phyloP scores from a whole-genome alignment of 345 rosid species.

The Kandelia obovata region DNA sequence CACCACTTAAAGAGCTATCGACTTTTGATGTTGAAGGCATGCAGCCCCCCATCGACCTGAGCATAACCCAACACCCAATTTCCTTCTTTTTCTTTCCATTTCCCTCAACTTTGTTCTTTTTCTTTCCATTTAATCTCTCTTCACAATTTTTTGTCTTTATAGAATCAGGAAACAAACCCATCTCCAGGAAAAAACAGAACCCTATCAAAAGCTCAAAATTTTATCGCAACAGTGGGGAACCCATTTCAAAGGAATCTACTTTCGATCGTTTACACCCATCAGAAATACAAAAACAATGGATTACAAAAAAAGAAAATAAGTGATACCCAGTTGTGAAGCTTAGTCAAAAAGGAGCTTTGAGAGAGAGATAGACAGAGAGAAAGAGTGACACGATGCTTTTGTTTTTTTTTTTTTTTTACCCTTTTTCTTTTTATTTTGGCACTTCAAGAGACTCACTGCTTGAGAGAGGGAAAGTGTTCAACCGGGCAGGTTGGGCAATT shows the following conservation, averaged over 20 bases:
- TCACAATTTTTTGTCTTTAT: constrained; percentile 16
- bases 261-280: constrained; percentile 3
- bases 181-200: constrained; percentile 7
- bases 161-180: constrained; percentile 23
- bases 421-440: too few species aligned
- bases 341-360: constrained; percentile 24
- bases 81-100: constrained; percentile 12
- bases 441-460: neutral
- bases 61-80: constrained; percentile 25
- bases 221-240: constrained; percentile 3
- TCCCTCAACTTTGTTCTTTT: constrained; percentile 14
- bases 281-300: neutral
- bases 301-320: neutral
- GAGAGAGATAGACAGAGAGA: constrained; percentile 8
- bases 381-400: neutral
- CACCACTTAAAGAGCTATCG: constrained; percentile 24
- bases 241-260: constrained; percentile 16
- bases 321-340: constrained; percentile 22
- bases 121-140: constrained; percentile 20
- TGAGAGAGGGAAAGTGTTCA: constrained; percentile 26
- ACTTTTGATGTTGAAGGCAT: constrained; percentile 32
- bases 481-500: constrained; percentile 62
- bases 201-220: constrained; percentile 12
- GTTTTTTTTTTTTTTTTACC: too few species aligned
- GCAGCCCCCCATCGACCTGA: constrained; percentile 20